Evolutionary conservation across 2,329 filamentous ascomycete species (phyloP), one percentile per base, ranked within the genome.

Genomic region (Pseudocercospora fuligena): DNA sequence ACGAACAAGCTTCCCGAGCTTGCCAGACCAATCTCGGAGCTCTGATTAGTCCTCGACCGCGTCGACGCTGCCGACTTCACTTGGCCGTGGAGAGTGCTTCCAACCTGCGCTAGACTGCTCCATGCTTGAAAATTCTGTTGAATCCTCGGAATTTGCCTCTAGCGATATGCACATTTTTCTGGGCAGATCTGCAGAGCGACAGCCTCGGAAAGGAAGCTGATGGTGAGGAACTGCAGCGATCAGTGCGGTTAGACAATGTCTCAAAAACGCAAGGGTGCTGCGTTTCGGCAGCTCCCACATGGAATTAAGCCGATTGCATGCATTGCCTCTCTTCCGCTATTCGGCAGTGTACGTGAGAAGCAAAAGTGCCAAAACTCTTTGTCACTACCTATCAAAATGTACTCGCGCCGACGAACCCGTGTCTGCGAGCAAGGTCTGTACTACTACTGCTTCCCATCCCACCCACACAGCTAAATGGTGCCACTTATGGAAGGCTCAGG

Each of bases 281-380:
- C 57, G 33, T 60, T 25, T 23, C 57, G 57, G 51, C 51, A 54
- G 51, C 51, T 54, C 27, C 51, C 33, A 46, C 33, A 60, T 60
- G 57, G 57, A 60, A 60, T 60, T 60, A 8, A 60, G 33, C 57
- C 57, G 57, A 60, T 60, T 60, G 57, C 57, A 43, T 46, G 40
- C 57, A 60, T 40, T 25, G 51, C 57, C 40, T 46, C 33, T n/a
- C 31, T 60, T 60, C 57, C 57, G 31, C 57, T n/a, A 33, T n/a
- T 46, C 57, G 57, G 57, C 57, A 60, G 57, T 60, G 29, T 40
- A n/a, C 19, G 7, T 59, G 33, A 16, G 49, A 54, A 29, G 23
- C 21, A 31, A 8, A 16, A 31, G 25, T 29, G 25, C 25, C 25
- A 25, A 54, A 49, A 51, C 6, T 58, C 54, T 58, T 40, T 23